A percentile compares a stretch with the other conserved stretches of the same genome.
Conservation (phyloP, 1,139 yeast species). For the Sugiyamaella xylanicola region DNA sequence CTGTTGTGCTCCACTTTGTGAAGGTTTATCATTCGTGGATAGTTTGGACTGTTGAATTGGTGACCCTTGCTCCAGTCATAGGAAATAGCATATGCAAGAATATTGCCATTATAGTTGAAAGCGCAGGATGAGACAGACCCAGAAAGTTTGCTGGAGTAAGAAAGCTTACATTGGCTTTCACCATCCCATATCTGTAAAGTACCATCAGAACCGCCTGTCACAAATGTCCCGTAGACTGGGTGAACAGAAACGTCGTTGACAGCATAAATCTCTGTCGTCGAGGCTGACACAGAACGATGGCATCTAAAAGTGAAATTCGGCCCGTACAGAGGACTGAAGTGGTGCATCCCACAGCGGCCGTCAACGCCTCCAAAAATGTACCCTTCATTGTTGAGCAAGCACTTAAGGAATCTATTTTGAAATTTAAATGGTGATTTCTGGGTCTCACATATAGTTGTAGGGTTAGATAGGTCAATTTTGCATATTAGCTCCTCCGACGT, state of each 20-base stretch:
- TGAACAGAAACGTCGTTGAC: conserved; percentile 84
- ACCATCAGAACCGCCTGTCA: conserved; percentile 96
- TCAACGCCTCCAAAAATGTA: conserved; percentile 92
- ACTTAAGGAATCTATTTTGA: conserved; percentile 81
- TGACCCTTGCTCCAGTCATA: conserved; percentile 94
- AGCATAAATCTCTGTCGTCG: conserved; percentile 61
- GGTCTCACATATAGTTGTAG: conserved; percentile 77
- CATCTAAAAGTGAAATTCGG: conserved; percentile 88
- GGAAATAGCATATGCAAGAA: conserved; percentile 88
- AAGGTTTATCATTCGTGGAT: conserved; percentile 73
- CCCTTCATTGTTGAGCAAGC: conserved; percentile 89
- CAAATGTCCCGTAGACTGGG: conserved; percentile 86
- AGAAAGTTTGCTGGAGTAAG: conserved; percentile 72
- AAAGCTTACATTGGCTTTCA: conserved; percentile 84
- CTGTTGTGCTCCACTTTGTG: conserved; percentile 45
- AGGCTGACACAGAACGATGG: conserved; percentile 60
- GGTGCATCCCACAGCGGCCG: conserved; percentile 96
- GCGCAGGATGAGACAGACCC: conserved; percentile 76
- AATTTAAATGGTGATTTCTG: conserved; percentile 78
- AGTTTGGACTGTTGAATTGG: conserved; percentile 71
- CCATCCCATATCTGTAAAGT: conserved; percentile 95
- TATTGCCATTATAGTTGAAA: conserved; percentile 79
- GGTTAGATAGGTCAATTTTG: conserved; percentile 73
- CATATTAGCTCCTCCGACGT: conserved; percentile 87
- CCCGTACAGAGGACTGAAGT: conserved; percentile 58